Percentiles rank a stretch among this genome's conserved stretches.
Evolutionary conservation across 192 early-diverging fungal genomes (phyloP).

Genomic region (Coemansia sp.): DNA sequence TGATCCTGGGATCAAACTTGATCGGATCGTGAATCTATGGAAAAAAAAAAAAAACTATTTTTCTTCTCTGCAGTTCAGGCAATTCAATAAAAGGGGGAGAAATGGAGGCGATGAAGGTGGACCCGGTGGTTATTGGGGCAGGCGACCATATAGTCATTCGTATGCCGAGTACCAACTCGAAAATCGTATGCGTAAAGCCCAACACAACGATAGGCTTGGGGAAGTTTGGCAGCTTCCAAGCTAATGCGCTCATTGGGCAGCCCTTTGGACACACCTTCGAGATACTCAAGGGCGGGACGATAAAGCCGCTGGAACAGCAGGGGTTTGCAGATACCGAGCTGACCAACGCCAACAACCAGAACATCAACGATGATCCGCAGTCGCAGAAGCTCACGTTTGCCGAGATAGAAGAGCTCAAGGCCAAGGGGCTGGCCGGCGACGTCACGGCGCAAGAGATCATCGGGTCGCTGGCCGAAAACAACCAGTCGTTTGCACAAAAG

Average conservation of each 20-base stretch:
- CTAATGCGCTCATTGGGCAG: conserved; percentile 75
- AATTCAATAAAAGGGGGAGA: no score
- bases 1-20: background rate
- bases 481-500: conserved; percentile 84
- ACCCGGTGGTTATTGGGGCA: conserved; percentile 51
- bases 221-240: conserved; percentile 87
- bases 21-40: background rate
- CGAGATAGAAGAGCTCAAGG: conserved; percentile 82
- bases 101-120: conserved; percentile 26
- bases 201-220: conserved; percentile 69
- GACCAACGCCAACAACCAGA: conserved; percentile 76
- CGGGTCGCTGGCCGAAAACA: conserved; percentile 74
- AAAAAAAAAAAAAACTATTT: conserved; percentile 1
- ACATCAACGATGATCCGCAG: conserved; percentile 70
- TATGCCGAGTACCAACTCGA: conserved; percentile 83
- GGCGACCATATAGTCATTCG: conserved; percentile 71
- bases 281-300: conserved; percentile 62
- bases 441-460: conserved; percentile 73
- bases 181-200: conserved; percentile 67
- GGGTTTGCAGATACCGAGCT: conserved; percentile 61
- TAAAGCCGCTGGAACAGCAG: conserved; percentile 27
- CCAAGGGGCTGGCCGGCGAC: conserved; percentile 65
- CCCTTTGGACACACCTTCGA: conserved; percentile 82
- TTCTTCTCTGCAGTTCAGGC: no score
- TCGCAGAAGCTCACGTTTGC: conserved; percentile 76